These are phyloP conservation scores for Elaeis guineensis DNA, from an alignment of 176 grass and related monocot genomes.

Conservation along the genomic window DNA sequence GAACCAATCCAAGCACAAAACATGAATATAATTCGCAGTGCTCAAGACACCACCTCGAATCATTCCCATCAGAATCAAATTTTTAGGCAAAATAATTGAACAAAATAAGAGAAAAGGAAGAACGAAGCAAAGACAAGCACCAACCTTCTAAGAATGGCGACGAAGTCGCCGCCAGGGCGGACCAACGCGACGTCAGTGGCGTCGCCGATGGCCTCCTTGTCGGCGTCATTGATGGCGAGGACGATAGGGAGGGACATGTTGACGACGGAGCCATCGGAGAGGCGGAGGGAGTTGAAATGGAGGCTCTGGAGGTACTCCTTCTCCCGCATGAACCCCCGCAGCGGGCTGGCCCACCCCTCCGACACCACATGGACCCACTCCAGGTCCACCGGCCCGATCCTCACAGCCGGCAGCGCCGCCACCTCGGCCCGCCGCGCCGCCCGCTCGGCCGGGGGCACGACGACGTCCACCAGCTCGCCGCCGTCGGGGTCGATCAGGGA, in stretches of 20 bases:
- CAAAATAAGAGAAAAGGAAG: too few species aligned
- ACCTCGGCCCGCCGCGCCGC: constrained; percentile 43
- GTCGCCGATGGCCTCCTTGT: constrained; percentile 46
- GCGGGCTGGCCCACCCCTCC: constrained; percentile 90
- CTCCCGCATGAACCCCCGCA: constrained; percentile 89
- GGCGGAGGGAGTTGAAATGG: constrained; percentile 81
- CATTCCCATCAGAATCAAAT: too few species aligned
- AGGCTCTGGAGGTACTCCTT: constrained; percentile 76
- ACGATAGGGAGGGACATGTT: constrained; percentile 98
- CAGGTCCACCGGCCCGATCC: constrained; percentile 43
- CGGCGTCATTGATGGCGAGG: constrained; percentile 47
- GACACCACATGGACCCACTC: constrained; percentile 93
- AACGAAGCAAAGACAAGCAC: background rate
- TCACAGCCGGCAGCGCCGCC: constrained; percentile 29
- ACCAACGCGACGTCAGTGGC: constrained; percentile 42
- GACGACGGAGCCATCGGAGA: constrained; percentile 27
- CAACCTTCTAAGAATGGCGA: constrained; percentile 68
- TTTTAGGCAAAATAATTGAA: too few species aligned
- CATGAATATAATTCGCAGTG: too few species aligned
- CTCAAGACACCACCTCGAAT: too few species aligned
- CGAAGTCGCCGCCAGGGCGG: constrained; percentile 28
- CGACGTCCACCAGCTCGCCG: constrained; percentile 53
- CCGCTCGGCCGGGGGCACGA: constrained; percentile 19
- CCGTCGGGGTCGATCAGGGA: constrained; percentile 95
- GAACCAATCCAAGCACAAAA: too few species aligned